A percentile compares a stretch with the other conserved stretches of the same genome.
These are phyloP conservation scores for Penicillium egyptiacum DNA, from an alignment of 495 filamentous ascomycete genomes.

Conservation along the genomic window DNA sequence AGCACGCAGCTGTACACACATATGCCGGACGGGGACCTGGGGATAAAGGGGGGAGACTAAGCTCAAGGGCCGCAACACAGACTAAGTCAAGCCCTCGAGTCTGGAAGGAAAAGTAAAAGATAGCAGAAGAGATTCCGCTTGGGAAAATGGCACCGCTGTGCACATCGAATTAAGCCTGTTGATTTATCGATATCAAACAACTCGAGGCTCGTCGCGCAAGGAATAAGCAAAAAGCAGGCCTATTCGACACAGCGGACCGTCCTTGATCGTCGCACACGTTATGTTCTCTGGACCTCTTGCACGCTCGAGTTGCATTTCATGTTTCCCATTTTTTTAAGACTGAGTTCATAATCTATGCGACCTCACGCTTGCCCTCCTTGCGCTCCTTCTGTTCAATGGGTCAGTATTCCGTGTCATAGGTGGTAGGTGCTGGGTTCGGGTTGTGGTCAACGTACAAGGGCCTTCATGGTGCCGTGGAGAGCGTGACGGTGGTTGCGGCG, in stretches of 20 bases:
- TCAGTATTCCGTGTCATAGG: slow-evolving; percentile 37
- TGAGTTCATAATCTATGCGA: slow-evolving; percentile 62
- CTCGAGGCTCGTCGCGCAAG: slow-evolving; percentile 29
- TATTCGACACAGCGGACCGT: slow-evolving; percentile 33
- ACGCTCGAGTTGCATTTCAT: slow-evolving; percentile 36
- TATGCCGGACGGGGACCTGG: slow-evolving; percentile 65
- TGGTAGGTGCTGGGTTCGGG: background rate
- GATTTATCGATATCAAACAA: slow-evolving; percentile 37
- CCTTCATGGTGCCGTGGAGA: slow-evolving; percentile 96
- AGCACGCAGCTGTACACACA: slow-evolving; percentile 98
- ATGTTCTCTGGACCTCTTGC: slow-evolving; percentile 42
- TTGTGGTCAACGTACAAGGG: slow-evolving; percentile 69
- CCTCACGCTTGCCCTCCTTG: slow-evolving; percentile 92
- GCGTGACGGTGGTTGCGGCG: slow-evolving; percentile 99
- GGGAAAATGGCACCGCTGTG: slow-evolving; percentile 27
- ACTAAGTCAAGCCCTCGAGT: slow-evolving; percentile 8
- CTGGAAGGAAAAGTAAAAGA: slow-evolving; percentile 6
- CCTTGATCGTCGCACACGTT: slow-evolving; percentile 42
- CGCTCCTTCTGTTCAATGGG: slow-evolving; percentile 79
- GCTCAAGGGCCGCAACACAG: slow-evolving; percentile 14
- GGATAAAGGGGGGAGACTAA: slow-evolving; percentile 10
- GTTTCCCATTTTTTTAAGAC: slow-evolving; percentile 28
- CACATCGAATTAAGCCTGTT: slow-evolving; percentile 39
- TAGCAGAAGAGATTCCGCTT: slow-evolving; percentile 16
- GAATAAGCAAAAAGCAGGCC: slow-evolving; percentile 36